Base-by-base conservation (phyloP, 2,329 filamentous ascomycete genomes). In the Claviceps sp. region DNA sequence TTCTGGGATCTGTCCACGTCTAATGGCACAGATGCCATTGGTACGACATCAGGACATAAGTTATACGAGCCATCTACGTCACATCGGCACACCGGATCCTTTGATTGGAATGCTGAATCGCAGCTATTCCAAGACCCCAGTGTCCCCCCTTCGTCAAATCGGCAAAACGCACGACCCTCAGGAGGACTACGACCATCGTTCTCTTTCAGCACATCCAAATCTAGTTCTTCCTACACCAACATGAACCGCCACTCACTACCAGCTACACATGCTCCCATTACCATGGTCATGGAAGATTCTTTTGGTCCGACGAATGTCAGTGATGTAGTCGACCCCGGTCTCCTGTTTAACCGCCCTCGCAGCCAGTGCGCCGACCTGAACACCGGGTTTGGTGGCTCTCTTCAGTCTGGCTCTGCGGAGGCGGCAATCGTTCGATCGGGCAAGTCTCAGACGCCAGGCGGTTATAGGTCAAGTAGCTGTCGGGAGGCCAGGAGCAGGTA, bases 11-110 rank as follows among this genome's bases (percentile, higher is more conserved):
- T 72, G 3, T 72, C 75, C 49, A 60, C 66, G 37, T 64, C 65
- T 54, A 76, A 82, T 72, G 72, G 68, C 24, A 81, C 84, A 76
- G 78, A 82, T 52, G 65, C 84, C 50, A 79, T 82, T 59, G 82
- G 82, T 54, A 65, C 68, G 47, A 63, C 68, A 18, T 65, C 72
- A 20, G 68, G 67, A 20, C 61, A 67, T 20, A 67, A 70, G 50
- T 63, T 76, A 37, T 78, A 79, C 52, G 61, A 63, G 51, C 59
- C 62, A 5, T 53, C 60, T 4, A 58, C 60, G 18, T 62, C 61
- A 44, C 68, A 79, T 42, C 72, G 73, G 43, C 65, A 72, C 30
- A 72, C 74, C 54, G 73, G 68, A 43, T 76, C 78, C 0, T 70
- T 78, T 50, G 78, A 82, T 62, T 82, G 79, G 79, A 72, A 72